These are phyloP conservation scores for Penicillium nordicum DNA, from an alignment of 2,329 filamentous ascomycete genomes.

Conservation along the genomic window DNA sequence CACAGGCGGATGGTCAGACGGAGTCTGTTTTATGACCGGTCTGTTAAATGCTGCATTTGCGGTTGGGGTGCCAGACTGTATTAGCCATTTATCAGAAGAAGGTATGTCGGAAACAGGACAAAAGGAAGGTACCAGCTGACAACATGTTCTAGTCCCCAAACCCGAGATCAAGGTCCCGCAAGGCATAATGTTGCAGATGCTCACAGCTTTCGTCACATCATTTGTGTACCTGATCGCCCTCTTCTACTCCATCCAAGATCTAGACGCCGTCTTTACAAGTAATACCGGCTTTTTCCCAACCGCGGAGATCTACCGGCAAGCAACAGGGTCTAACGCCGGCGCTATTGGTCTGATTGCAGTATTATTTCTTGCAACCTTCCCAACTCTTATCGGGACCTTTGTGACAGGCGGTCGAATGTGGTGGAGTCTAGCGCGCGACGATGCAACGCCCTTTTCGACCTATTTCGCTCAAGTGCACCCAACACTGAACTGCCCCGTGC, in stretches of 20 bases:
- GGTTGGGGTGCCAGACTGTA: slow-evolving; percentile 63
- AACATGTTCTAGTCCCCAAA: slow-evolving; percentile 18
- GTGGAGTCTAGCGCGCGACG: slow-evolving; percentile 59
- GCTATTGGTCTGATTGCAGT: slow-evolving; percentile 54
- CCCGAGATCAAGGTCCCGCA: slow-evolving; percentile 41
- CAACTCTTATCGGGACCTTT: slow-evolving; percentile 53
- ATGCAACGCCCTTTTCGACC: slow-evolving; percentile 52
- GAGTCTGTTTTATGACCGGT: slow-evolving; percentile 52
- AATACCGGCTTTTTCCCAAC: slow-evolving; percentile 54
- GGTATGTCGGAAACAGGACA: slow-evolving; percentile 13
- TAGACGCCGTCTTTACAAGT: slow-evolving; percentile 53
- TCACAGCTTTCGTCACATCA: slow-evolving; percentile 41
- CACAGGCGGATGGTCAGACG: slow-evolving; percentile 32
- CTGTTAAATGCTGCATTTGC: slow-evolving; percentile 64
- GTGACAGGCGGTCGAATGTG: slow-evolving; percentile 57
- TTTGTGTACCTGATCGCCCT: slow-evolving; percentile 50
- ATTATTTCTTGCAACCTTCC: slow-evolving; percentile 52
- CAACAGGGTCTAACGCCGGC: slow-evolving; percentile 51
- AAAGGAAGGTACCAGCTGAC: background rate
- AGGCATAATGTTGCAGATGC: slow-evolving; percentile 46
- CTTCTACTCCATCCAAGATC: slow-evolving; percentile 34
- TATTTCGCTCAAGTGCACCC: slow-evolving; percentile 50
- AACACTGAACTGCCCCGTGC: slow-evolving; percentile 51
- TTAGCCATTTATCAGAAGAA: slow-evolving; percentile 61
- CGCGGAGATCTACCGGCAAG: slow-evolving; percentile 63